Base-by-base conservation (phyloP, 2,329 filamentous ascomycete genomes). In the Epichloe elymi region DNA sequence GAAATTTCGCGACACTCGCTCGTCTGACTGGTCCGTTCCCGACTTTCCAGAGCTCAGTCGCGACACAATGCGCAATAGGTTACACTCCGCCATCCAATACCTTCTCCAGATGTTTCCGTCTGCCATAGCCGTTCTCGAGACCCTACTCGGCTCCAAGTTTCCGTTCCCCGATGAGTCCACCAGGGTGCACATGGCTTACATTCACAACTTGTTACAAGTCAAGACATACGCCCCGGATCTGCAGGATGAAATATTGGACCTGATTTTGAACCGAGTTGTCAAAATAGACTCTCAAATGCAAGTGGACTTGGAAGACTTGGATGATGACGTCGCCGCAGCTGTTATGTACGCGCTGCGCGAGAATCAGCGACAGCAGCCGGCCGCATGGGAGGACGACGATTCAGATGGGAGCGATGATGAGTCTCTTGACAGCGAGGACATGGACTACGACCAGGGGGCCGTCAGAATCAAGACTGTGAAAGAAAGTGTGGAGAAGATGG, bases 261-360 rank as follows among this genome's bases (percentile, higher is more conserved):
- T 95, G 12, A 85, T 97, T 46, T 85, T 89, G 41, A 86, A 91
- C 58, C 83, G 87, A 55, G 75, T 97, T 7, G 88, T 97, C 61
- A 93, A 93, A 67, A 87, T 97, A 53, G 93, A 98, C 63, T 88
- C 95, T 1, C 87, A 96, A 63, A 93, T 97, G 66, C 91, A 96
- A 67, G 79, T 90, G 47, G 90, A 97, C 61, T 73, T 97, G 60
- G 89, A 97, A 55, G 90, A 97, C 59, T 72, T 95, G 54, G 91
- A 96, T 55, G 91, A 97, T 56, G 87, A 94, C 51, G 75, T 88
- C 10, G 86, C 88, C 50, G 82, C 89, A 23, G 80, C 82, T 49
- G 79, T 91, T 17, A 75, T 86, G 48, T 74, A 75, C 62, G 78
- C 67, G 17, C 56, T 72, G 39, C 63, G 63, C 5, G 65, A 60